Percentiles rank a stretch among this genome's conserved stretches.
Evolutionary conservation across 1,284 basidiomycete species (phyloP).

Genomic region (Earliella scabrosa): DNA sequence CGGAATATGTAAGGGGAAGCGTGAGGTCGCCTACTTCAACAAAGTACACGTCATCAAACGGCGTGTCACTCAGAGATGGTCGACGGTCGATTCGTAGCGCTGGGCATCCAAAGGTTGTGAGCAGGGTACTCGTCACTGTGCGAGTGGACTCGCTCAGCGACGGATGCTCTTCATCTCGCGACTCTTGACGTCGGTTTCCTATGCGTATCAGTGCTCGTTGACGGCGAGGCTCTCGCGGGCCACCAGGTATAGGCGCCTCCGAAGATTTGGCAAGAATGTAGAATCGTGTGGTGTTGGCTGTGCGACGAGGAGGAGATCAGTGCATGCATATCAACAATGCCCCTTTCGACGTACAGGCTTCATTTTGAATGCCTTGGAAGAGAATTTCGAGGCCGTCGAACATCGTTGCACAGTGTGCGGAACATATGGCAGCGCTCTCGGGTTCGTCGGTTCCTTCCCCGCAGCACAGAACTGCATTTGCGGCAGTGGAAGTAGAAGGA

Average conservation of each 20-base stretch:
- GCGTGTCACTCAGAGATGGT: constrained; percentile 49
- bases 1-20: constrained; percentile 7
- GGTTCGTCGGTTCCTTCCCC: constrained; percentile 38
- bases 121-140: constrained; percentile 33
- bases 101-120: constrained; percentile 37
- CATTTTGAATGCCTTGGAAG: constrained; percentile 64
- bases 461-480: constrained; percentile 48
- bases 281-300: constrained; percentile 71
- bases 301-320: constrained; percentile 6
- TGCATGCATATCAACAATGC: too few relatives aligned
- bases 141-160: constrained; percentile 26
- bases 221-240: constrained; percentile 21
- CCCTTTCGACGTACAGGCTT: constrained; percentile 49
- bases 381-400: constrained; percentile 64
- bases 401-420: constrained; percentile 59
- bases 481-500: constrained; percentile 73
- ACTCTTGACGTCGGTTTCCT: constrained; percentile 11
- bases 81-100: constrained; percentile 65
- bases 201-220: constrained; percentile 47
- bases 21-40: constrained; percentile 35
- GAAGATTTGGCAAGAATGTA: constrained; percentile 50
- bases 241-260: constrained; percentile 28
- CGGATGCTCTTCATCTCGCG: constrained; percentile 11
- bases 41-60: constrained; percentile 62
- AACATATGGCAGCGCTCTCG: constrained; percentile 74